Evolutionary conservation across 2,329 filamentous ascomycete species (phyloP).

Genomic region (Leptographium procerum): DNA sequence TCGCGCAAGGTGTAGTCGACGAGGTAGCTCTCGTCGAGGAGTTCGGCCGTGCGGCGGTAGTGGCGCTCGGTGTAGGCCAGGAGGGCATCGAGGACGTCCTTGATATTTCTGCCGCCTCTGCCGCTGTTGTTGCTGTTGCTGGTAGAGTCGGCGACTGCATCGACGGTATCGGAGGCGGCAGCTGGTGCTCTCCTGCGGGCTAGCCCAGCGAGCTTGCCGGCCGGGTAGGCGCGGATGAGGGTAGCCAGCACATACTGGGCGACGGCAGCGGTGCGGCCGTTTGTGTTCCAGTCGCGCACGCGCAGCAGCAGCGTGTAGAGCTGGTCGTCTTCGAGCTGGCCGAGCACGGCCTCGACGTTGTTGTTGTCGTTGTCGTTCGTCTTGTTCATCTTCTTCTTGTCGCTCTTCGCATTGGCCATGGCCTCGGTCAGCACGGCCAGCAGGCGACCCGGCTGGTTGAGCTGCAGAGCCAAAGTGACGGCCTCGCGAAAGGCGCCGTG

Average conservation of each 20-base stretch:
- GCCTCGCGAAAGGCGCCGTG: constrained; percentile 83
- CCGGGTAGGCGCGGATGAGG: constrained; percentile 70
- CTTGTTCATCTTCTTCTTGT: background rate
- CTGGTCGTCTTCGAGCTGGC: constrained; percentile 70
- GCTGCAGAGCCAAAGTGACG: constrained; percentile 79
- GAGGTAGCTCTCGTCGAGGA: constrained; percentile 88
- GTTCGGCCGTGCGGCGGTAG: constrained; percentile 77
- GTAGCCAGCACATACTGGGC: constrained; percentile 77
- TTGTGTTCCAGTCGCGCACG: constrained; percentile 94
- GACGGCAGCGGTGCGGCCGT: constrained; percentile 72
- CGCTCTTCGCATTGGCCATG: constrained; percentile 49
- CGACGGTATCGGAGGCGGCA: constrained; percentile 20
- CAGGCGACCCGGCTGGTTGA: constrained; percentile 86
- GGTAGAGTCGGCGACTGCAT: constrained; percentile 13
- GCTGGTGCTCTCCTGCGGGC: constrained; percentile 35
- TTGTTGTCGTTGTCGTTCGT: background rate
- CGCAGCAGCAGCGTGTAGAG: constrained; percentile 72
- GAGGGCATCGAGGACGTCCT: constrained; percentile 78
- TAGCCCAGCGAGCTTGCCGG: constrained; percentile 61
- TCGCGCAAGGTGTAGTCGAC: constrained; percentile 86
- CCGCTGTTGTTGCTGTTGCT: too few species aligned
- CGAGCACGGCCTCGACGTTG: constrained; percentile 67
- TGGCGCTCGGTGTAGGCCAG: constrained; percentile 87
- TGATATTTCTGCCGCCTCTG: constrained; percentile 49
- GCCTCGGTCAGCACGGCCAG: constrained; percentile 76